These are phyloP conservation scores for Anisogramma anomala DNA, from an alignment of 2,329 filamentous ascomycete genomes.

Conservation along the genomic window DNA sequence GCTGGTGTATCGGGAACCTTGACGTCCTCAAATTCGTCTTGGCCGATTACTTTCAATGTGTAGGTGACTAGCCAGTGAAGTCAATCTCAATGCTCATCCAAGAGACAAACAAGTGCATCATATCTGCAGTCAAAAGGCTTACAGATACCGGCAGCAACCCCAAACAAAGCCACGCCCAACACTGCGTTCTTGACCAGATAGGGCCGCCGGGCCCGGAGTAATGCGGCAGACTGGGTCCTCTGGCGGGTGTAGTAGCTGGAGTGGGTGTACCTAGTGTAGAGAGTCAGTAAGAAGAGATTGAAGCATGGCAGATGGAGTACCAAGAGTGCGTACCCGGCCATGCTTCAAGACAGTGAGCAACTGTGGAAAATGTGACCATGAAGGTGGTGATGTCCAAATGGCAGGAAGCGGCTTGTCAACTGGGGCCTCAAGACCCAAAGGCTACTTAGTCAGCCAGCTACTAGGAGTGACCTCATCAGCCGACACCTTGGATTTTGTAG, in stretches of 20 bases:
- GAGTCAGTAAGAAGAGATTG: background rate
- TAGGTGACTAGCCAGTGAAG: constrained; percentile 38
- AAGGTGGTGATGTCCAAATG: constrained; percentile 2
- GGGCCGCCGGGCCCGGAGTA: constrained; percentile 82
- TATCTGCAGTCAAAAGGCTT: constrained; percentile 32
- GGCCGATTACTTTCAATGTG: constrained; percentile 72
- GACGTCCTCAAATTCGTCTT: constrained; percentile 95
- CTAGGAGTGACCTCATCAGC: too few species aligned
- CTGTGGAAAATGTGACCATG: too few species aligned
- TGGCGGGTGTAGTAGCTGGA: constrained; percentile 83
- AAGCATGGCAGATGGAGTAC: background rate
- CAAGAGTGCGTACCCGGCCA: constrained; percentile 12
- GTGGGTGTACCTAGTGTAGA: constrained; percentile 29
- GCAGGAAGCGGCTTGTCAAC: too few species aligned
- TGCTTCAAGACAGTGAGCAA: constrained; percentile 2
- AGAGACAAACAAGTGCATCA: background rate
- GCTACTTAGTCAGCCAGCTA: too few species aligned
- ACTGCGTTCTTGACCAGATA: constrained; percentile 84
- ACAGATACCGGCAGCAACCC: constrained; percentile 80
- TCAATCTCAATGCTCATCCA: background rate
- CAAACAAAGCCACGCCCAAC: constrained; percentile 64
- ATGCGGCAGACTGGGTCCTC: constrained; percentile 73
- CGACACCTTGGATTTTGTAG: too few species aligned
- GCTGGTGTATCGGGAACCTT: constrained; percentile 66
- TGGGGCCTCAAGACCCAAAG: too few species aligned